These are phyloP conservation scores for Trichocladium uniseriatum DNA, from an alignment of 495 filamentous ascomycete species.

Conservation along the genomic window DNA sequence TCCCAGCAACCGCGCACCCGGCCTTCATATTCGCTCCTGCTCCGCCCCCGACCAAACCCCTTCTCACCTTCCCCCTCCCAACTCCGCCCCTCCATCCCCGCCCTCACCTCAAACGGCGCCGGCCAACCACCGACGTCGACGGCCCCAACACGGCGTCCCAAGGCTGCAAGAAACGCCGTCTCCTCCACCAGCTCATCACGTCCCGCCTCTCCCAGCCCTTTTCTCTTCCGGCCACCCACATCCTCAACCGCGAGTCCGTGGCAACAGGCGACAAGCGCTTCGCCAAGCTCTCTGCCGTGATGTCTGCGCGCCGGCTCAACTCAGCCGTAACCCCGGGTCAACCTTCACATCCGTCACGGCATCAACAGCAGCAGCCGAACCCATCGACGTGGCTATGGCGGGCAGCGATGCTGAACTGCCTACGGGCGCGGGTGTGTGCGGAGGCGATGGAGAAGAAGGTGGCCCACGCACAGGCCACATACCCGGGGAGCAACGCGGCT, in stretches of 20 bases:
- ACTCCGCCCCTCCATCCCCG: background rate
- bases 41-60: constrained; percentile 11
- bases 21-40: constrained; percentile 8
- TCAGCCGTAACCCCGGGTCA: background rate
- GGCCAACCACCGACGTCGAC: constrained; percentile 54
- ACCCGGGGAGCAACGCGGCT: too few relatives aligned
- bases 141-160: constrained; percentile 42
- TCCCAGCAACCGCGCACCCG: background rate
- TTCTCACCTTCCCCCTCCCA: constrained; percentile 15
- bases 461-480: constrained; percentile 5
- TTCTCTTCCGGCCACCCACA: constrained; percentile 57
- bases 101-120: constrained; percentile 43
- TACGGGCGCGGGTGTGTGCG: constrained; percentile 15
- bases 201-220: constrained; percentile 60
- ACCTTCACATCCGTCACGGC: background rate
- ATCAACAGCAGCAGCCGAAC: constrained; percentile 5
- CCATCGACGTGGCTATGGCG: constrained; percentile 22
- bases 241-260: constrained; percentile 46
- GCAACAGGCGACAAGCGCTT: constrained; percentile 45
- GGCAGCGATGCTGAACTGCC: constrained; percentile 25
- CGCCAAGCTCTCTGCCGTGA: constrained; percentile 22
- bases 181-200: constrained; percentile 55
- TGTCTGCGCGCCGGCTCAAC: constrained; percentile 18
- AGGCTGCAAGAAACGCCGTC: constrained; percentile 56
- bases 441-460: constrained; percentile 8